phyloP scores from a whole-genome alignment of 305 asterid genomes.

The Solanum hybrid region DNA sequence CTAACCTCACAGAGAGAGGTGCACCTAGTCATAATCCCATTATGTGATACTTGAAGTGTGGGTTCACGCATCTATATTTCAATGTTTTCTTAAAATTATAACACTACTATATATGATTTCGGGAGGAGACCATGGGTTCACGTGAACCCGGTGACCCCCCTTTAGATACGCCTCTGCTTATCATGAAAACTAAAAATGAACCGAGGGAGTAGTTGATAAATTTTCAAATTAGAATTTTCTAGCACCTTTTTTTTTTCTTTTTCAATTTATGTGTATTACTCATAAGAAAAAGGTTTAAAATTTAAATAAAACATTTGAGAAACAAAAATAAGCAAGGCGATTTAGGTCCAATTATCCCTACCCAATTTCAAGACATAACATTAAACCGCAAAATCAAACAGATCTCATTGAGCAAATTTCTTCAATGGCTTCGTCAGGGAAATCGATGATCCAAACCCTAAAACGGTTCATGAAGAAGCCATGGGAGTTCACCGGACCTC shows the following conservation, averaged over 20 bases:
- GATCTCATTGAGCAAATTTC: background rate
- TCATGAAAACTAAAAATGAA: too few species aligned
- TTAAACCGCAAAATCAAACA: background rate
- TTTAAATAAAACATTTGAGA: background rate
- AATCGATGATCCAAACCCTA: constrained; percentile 50
- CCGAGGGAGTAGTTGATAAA: background rate
- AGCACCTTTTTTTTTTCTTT: background rate
- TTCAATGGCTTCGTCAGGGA: constrained; percentile 59
- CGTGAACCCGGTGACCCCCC: too few species aligned
- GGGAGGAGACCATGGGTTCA: too few species aligned
- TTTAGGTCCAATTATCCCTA: background rate
- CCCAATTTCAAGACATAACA: background rate
- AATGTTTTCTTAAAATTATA: too few species aligned
- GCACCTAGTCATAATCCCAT: too few species aligned
- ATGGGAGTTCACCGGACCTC: constrained; percentile 88
- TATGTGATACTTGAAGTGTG: too few species aligned
- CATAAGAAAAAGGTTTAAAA: background rate
- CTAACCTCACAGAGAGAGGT: too few species aligned
- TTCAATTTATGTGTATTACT: too few species aligned
- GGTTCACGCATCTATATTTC: too few species aligned
- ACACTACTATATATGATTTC: too few species aligned
- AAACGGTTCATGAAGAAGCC: constrained; percentile 76
- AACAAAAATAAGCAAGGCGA: background rate
- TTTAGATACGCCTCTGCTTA: too few species aligned
- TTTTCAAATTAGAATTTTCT: background rate